Evolutionary conservation across 345 rosid genomes (phyloP), one percentile per base, ranked within the genome.

Genomic region (Citrus maxima): DNA sequence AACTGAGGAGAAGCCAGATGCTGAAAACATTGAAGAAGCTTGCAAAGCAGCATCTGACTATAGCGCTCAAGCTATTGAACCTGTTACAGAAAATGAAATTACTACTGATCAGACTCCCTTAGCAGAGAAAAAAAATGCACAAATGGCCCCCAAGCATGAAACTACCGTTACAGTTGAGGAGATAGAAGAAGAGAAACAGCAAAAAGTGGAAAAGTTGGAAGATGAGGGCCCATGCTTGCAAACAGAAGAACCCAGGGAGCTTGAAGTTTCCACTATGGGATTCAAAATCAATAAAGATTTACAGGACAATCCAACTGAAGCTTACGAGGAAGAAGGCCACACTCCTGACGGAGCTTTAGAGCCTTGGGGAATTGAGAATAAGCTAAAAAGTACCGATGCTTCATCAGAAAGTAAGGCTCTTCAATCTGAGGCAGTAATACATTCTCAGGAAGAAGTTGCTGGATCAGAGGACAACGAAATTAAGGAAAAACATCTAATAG

Each of bases 71-170:
- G 27, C 74, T 61, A 46, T 67, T 82, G 75, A 77, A 83, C 81
- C 65, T 77, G 68, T 61, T 24, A 13, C 70, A 40, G 78, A 73
- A 70, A 78, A 69, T 69, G 78, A 81, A 70, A 78, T 38, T 74
- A 32, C 62, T 10, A 77, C 60, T 40, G 79, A 72, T 27, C 82
- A 42, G 72, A 76, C 79, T 60, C 72, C 70, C 54, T 72, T 67
- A 59, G 73, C 71, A 58, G 80, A 81, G 73, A 70, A 82, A 85
- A 54, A 63, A 54, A 69, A 62, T 22, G 88, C 74, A 78, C 81
- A 76, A 73, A 54, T 70, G 77, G 82, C 74, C 72, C 73, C 70
- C n/a, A 77, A 81, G 73, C 71, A 67, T 56, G 81, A 34, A 76
- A 24, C 51, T 58, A 51, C 82, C 75, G 58, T 60, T 13, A 51